phyloP scores from a whole-genome alignment of 2,329 filamentous ascomycete species.

The Fusarium xylarioides region DNA sequence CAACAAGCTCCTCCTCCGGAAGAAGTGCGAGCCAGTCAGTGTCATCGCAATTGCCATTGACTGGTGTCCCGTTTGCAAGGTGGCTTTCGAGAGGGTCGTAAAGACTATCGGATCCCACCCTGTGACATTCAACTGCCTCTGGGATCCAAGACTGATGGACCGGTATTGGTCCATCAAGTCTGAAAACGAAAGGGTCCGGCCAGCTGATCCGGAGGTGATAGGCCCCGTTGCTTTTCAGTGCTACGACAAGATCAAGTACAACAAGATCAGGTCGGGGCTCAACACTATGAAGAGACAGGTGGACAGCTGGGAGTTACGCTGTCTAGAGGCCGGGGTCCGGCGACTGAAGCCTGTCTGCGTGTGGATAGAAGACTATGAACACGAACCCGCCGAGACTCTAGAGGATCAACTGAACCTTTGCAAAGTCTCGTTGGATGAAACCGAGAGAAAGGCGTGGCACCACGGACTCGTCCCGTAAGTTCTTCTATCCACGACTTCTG shows the following conservation, averaged over 20 bases:
- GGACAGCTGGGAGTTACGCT: slow-evolving; percentile 2
- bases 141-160: slow-evolving; percentile 1
- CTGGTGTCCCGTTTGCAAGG: slow-evolving; percentile 3
- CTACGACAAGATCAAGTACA: background rate
- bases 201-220: background rate
- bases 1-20: background rate
- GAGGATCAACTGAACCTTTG: background rate
- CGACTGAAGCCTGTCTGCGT: background rate
- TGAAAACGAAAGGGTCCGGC: background rate
- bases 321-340: background rate
- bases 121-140: background rate
- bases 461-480: background rate
- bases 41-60: background rate
- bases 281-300: background rate
- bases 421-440: background rate
- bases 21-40: background rate
- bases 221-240: background rate
- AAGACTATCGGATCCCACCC: background rate
- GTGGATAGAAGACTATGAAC: background rate
- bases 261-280: background rate
- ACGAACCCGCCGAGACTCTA: background rate
- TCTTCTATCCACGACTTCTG: background rate
- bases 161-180: slow-evolving; percentile 16
- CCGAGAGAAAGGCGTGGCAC: background rate
- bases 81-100: background rate